Evolutionary conservation across 78 protist species (phyloP), one percentile per base, ranked within the genome.

Genomic region (Guillardia theta): DNA sequence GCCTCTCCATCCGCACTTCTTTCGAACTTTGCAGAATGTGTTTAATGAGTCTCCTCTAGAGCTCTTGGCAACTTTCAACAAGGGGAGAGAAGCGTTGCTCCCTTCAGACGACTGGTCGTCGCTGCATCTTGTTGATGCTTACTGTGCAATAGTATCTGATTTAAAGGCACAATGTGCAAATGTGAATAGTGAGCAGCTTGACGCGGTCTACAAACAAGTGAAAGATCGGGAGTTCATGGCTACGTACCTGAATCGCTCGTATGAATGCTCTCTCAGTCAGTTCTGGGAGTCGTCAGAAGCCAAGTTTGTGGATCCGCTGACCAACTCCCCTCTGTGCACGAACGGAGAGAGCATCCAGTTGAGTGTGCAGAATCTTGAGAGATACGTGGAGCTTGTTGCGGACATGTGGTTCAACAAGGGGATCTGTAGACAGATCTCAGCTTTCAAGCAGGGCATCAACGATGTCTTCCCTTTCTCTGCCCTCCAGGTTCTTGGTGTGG

Each of bases 1-100:
- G 30, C 90, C 90, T 4, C 90, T 78, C 33, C 90, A 78, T 50
- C 90, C 90, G 48, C 90, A 78, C 48, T 78, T 78, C 8, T 78
- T 78, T 50, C n/a, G n/a, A n/a, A n/a, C n/a, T n/a, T n/a, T 19
- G 30, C 58, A 24, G 27, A 8, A 58, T 24, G 27, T 0, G 27
- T 30, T 58, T 8, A 24, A 58, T 24, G 21, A 58, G 39, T 30
- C 9, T 15, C 2, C 44, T 36, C 53, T 78, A 18, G 90, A 78
- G 33, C 48, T 78, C 33, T 30, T 78, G 33, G 53, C 53, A 18
- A 24, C 90, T 8, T 78, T 78, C 90, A 30, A 30, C 39, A 24
- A 30, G 39, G 70, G 70, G 70, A 24, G 70, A 15, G 87, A 70
- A 27, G 87, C 9, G 45, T 37, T 70, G 47, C 45, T 43, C 30